Evolutionary conservation across 1,139 yeast genomes (phyloP).

Genomic region (Scheffersomyces illinoinensis): DNA sequence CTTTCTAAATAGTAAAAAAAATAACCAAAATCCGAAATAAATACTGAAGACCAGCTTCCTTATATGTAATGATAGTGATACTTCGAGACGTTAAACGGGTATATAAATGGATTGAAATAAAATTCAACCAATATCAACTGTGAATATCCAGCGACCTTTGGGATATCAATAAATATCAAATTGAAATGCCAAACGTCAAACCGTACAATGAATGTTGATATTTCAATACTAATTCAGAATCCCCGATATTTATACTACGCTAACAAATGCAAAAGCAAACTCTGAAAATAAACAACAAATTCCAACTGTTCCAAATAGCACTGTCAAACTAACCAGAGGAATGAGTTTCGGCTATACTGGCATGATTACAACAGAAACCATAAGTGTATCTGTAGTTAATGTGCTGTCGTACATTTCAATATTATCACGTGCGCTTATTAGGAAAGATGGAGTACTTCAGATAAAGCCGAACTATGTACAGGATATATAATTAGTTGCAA

Average conservation of each 20-base stretch:
- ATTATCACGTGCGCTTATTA: background rate
- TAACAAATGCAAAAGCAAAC: background rate
- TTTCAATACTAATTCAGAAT: background rate
- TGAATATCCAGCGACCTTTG: background rate
- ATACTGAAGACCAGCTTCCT: background rate
- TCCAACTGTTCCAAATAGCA: background rate
- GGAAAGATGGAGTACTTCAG: background rate
- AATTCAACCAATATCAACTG: background rate
- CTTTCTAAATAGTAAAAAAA: background rate
- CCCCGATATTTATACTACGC: background rate
- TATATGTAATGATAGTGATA: background rate
- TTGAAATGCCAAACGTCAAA: background rate
- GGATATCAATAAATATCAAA: background rate
- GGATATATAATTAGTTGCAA: background rate
- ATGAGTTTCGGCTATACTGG: background rate
- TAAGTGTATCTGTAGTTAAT: background rate
- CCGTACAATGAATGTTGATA: background rate
- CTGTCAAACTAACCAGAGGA: background rate
- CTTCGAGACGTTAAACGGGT: background rate
- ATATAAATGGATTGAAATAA: too few relatives aligned
- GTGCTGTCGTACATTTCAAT: background rate
- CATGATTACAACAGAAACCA: background rate
- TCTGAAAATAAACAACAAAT: background rate
- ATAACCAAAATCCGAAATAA: background rate
- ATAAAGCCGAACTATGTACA: background rate